Percentiles rank a stretch among this genome's conserved stretches.
Conservation (phyloP, 441 rosid genomes). For the Omphalea diandra region DNA sequence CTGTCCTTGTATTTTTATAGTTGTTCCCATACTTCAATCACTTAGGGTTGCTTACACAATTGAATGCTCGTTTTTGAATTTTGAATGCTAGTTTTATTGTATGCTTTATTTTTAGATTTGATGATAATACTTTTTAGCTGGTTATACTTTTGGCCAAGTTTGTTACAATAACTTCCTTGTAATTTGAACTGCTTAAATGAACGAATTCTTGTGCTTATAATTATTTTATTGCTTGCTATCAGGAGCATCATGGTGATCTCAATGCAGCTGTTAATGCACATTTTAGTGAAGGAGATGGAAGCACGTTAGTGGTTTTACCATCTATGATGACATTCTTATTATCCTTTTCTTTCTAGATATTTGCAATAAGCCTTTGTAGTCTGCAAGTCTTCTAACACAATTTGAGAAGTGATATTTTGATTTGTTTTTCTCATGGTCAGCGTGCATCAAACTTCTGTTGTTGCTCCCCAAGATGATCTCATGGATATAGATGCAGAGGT, state of each 20-base stretch:
- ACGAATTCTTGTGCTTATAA: constrained; percentile 10
- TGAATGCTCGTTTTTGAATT: not conserved
- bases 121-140: not conserved
- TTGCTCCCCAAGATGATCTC: constrained; percentile 51
- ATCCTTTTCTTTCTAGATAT: constrained; percentile 6
- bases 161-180: constrained; percentile 9
- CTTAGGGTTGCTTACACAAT: not conserved
- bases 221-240: constrained; percentile 25
- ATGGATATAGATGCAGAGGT: constrained; percentile 96
- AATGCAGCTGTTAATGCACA: constrained; percentile 92
- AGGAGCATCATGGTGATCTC: constrained; percentile 93
- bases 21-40: not conserved
- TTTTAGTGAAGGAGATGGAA: constrained; percentile 83
- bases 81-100: too few species aligned
- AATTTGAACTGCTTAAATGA: constrained; percentile 8
- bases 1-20: too few species aligned
- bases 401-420: not conserved
- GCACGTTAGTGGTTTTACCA: constrained; percentile 39
- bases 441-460: constrained; percentile 32
- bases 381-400: not conserved
- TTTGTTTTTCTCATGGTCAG: constrained; percentile 33
- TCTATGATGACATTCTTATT: not conserved
- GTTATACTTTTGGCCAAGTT: not conserved
- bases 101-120: not conserved
- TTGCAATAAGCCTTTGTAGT: not conserved